These are phyloP conservation scores for Apophysomyces trapeziformis DNA, from an alignment of 371 early-diverging fungal genomes.

Conservation along the genomic window DNA sequence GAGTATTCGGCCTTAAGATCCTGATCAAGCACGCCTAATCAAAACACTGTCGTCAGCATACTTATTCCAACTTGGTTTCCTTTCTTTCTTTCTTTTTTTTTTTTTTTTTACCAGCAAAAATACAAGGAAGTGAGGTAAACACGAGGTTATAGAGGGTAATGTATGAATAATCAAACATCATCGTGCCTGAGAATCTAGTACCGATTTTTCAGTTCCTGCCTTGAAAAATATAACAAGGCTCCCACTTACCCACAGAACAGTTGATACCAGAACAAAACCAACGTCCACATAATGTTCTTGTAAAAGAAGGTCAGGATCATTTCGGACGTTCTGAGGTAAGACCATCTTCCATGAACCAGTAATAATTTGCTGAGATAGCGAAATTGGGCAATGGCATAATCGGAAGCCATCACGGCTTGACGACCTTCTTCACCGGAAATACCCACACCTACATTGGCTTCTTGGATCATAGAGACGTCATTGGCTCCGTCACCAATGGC, in stretches of 20 bases:
- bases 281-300: constrained; percentile 80
- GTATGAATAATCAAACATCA: constrained; percentile 85
- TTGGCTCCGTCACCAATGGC: constrained; percentile 95
- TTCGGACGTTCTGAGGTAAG: constrained; percentile 76
- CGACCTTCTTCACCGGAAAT: constrained; percentile 93
- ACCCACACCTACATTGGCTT: constrained; percentile 90
- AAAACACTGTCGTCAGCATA: neutral
- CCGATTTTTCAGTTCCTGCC: neutral
- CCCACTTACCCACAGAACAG: constrained; percentile 69
- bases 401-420: constrained; percentile 90
- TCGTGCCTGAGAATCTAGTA: constrained; percentile 51
- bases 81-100: neutral
- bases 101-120: constrained; percentile 53
- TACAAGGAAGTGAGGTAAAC: constrained; percentile 76
- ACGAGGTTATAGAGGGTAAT: constrained; percentile 79
- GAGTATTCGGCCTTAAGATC: constrained; percentile 82
- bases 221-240: constrained; percentile 45
- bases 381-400: constrained; percentile 91
- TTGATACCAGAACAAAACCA: constrained; percentile 85
- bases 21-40: constrained; percentile 82
- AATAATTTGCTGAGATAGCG: constrained; percentile 72
- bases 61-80: neutral
- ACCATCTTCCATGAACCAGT: constrained; percentile 87
- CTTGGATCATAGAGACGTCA: constrained; percentile 94
- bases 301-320: constrained; percentile 83